These are phyloP conservation scores for Penicillium flavigenum DNA, from an alignment of 495 filamentous ascomycete genomes.

Conservation along the genomic window DNA sequence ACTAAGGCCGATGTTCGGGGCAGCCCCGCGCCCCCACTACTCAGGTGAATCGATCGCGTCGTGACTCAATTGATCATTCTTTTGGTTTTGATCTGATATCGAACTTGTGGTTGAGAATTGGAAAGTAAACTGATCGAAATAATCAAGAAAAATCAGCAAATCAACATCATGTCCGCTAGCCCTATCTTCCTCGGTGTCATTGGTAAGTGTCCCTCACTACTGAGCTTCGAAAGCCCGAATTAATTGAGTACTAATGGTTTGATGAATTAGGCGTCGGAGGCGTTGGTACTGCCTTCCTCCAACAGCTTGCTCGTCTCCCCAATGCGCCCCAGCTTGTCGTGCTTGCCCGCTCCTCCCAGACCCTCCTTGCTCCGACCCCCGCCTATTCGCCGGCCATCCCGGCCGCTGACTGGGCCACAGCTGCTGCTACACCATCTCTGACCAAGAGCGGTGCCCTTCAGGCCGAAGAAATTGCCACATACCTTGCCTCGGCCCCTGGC, in stretches of 20 bases:
- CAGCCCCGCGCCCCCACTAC: constrained; percentile 16
- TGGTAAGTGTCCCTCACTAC: constrained; percentile 30
- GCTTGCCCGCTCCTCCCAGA: constrained; percentile 77
- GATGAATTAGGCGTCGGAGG: constrained; percentile 73
- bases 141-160: constrained; percentile 1
- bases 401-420: constrained; percentile 52
- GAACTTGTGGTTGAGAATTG: constrained; percentile 4
- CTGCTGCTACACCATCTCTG: constrained; percentile 55
- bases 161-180: constrained; percentile 38
- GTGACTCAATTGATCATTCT: constrained; percentile 13
- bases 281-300: constrained; percentile 87
- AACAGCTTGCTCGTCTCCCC: constrained; percentile 67
- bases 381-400: constrained; percentile 51
- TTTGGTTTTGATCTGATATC: constrained; percentile 1
- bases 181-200: constrained; percentile 51
- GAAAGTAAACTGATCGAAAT: neutral
- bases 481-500: constrained; percentile 67
- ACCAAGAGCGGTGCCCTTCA: constrained; percentile 50
- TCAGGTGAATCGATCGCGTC: constrained; percentile 8
- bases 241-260: neutral
- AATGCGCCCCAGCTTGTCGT: constrained; percentile 70
- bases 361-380: constrained; percentile 57
- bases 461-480: constrained; percentile 66
- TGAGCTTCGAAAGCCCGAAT: neutral
- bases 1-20: constrained; percentile 17